These are phyloP conservation scores for Lithospermum erythrorhizon DNA, from an alignment of 257 asterid genomes.

Conservation along the genomic window DNA sequence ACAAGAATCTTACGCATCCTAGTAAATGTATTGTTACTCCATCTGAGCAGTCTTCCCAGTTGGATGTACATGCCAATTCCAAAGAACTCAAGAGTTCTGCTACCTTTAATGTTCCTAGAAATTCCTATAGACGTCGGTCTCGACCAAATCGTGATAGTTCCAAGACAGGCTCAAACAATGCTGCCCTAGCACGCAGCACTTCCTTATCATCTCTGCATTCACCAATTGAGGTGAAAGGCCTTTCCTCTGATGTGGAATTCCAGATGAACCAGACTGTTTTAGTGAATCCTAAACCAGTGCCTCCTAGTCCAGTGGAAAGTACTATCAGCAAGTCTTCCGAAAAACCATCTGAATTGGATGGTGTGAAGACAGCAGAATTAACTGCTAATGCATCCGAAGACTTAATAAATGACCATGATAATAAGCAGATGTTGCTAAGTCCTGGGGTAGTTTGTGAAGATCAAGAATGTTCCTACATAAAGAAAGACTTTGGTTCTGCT, in stretches of 20 bases:
- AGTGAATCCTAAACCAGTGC: slow-evolving; percentile 23
- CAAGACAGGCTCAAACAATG: slow-evolving; percentile 52
- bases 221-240: slow-evolving; percentile 30
- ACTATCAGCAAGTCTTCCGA: slow-evolving; percentile 25
- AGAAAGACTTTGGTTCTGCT: slow-evolving; percentile 21
- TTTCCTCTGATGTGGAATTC: slow-evolving; percentile 31
- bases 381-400: slow-evolving; percentile 28
- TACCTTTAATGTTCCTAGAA: slow-evolving; percentile 44
- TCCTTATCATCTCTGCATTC: slow-evolving; percentile 39
- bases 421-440: slow-evolving; percentile 27
- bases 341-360: slow-evolving; percentile 32
- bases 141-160: slow-evolving; percentile 56
- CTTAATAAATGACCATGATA: slow-evolving; percentile 23
- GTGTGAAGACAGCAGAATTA: slow-evolving; percentile 28
- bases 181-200: slow-evolving; percentile 33
- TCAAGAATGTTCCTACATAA: slow-evolving; percentile 23
- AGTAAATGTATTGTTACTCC: slow-evolving; percentile 36
- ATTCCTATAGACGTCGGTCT: slow-evolving; percentile 69
- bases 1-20: slow-evolving; percentile 36
- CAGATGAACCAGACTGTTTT: slow-evolving; percentile 24
- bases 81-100: slow-evolving; percentile 47
- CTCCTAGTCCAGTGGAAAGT: slow-evolving; percentile 28
- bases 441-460: slow-evolving; percentile 25
- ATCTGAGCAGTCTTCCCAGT: slow-evolving; percentile 35
- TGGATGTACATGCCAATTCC: slow-evolving; percentile 31